These are phyloP conservation scores for Russula foetens DNA, from an alignment of 768 basidiomycete genomes.

Conservation along the genomic window DNA sequence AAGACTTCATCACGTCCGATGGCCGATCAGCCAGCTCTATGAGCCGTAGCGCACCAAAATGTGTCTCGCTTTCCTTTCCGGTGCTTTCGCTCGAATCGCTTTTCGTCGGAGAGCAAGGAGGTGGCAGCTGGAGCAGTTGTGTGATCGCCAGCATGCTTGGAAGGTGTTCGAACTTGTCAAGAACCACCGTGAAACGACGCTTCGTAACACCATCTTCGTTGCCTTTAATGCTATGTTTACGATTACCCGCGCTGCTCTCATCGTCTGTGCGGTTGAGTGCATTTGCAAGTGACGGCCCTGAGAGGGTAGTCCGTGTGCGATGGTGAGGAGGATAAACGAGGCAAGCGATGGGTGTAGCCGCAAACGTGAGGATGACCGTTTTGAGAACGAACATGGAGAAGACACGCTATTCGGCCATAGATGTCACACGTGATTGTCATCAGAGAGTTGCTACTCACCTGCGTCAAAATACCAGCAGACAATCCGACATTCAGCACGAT, in stretches of 20 bases:
- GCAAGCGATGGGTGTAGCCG: slow-evolving; percentile 73
- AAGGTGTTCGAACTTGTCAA: slow-evolving; percentile 86
- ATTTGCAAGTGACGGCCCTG: slow-evolving; percentile 42
- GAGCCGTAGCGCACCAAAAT: slow-evolving; percentile 56
- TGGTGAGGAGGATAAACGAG: slow-evolving; percentile 56
- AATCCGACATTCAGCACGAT: slow-evolving; percentile 96
- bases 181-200: slow-evolving; percentile 69
- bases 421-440: neutral
- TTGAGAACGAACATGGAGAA: slow-evolving; percentile 96
- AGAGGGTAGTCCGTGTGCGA: slow-evolving; percentile 41
- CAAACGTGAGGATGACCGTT: slow-evolving; percentile 72
- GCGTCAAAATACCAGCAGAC: slow-evolving; percentile 65
- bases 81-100: neutral
- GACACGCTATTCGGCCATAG: slow-evolving; percentile 37
- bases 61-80: neutral
- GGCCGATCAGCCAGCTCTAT: slow-evolving; percentile 73
- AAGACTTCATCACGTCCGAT: slow-evolving; percentile 55
- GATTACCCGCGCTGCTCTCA: neutral
- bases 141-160: slow-evolving; percentile 86
- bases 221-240: neutral
- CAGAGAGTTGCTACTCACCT: slow-evolving; percentile 25
- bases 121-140: slow-evolving; percentile 58
- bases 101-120: slow-evolving; percentile 10
- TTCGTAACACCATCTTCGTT: slow-evolving; percentile 33
- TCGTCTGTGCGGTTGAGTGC: slow-evolving; percentile 22